A percentile compares a stretch with the other conserved stretches of the same genome.
phyloP scores from a whole-genome alignment of 2,329 filamentous ascomycete species.

The Pseudonectria foliicola region DNA sequence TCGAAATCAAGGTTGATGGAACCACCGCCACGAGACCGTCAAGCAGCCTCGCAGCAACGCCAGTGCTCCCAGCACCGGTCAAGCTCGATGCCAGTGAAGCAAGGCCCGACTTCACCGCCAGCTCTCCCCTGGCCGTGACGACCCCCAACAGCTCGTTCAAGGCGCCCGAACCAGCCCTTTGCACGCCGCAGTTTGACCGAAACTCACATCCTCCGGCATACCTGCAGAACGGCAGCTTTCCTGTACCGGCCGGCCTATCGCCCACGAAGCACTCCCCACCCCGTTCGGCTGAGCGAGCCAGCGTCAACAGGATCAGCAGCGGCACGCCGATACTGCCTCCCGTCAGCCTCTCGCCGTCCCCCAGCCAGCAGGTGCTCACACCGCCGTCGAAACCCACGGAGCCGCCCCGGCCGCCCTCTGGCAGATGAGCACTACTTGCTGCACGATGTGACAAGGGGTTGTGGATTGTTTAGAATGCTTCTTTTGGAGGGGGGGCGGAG shows the following conservation, averaged over 20 bases:
- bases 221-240: slow-evolving; percentile 28
- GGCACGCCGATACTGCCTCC: slow-evolving; percentile 48
- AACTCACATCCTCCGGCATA: slow-evolving; percentile 21
- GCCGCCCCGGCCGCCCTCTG: slow-evolving; percentile 9
- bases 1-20: background rate
- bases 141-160: slow-evolving; percentile 18
- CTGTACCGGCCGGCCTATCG: slow-evolving; percentile 41
- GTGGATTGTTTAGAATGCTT: no score
- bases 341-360: slow-evolving; percentile 49
- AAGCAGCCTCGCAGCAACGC: slow-evolving; percentile 8
- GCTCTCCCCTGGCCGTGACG: slow-evolving; percentile 14
- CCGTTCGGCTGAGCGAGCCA: slow-evolving; percentile 23
- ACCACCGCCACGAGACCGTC: slow-evolving; percentile 5
- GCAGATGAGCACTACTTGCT: no score
- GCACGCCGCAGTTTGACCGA: slow-evolving; percentile 22
- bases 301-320: slow-evolving; percentile 22
- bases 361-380: slow-evolving; percentile 49
- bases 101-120: slow-evolving; percentile 3
- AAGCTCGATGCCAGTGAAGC: slow-evolving; percentile 14
- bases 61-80: slow-evolving; percentile 17
- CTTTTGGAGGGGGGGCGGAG: no score
- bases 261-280: slow-evolving; percentile 46
- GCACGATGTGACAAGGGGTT: no score
- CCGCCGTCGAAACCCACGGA: slow-evolving; percentile 47
- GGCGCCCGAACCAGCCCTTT: slow-evolving; percentile 17